Evolutionary conservation across 805 yeast species (phyloP).

Genomic region (Monosporozyma servazzii): DNA sequence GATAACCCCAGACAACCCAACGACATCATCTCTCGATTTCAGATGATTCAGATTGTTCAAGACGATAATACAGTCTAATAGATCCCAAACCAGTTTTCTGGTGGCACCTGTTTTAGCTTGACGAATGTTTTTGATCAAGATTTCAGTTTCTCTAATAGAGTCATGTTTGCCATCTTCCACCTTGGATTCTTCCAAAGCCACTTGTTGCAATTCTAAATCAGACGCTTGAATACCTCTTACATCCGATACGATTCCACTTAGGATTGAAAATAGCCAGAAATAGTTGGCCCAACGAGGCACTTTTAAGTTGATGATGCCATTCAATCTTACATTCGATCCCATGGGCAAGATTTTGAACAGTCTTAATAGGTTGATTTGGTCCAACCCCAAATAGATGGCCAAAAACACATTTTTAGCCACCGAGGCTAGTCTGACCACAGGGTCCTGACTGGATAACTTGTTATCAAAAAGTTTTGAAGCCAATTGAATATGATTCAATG

Average conservation of each 20-base stretch:
- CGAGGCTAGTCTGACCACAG: constrained; percentile 30
- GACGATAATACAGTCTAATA: constrained; percentile 67
- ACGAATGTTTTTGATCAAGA: background rate
- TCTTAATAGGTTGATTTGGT: constrained; percentile 50
- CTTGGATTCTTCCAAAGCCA: background rate
- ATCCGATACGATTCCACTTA: constrained; percentile 53
- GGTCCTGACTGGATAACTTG: constrained; percentile 45
- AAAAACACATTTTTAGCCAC: constrained; percentile 50
- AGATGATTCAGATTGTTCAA: constrained; percentile 54
- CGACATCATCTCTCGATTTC: constrained; percentile 62
- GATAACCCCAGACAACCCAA: constrained; percentile 76
- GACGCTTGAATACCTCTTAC: constrained; percentile 44
- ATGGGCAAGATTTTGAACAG: constrained; percentile 41
- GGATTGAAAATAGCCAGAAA: constrained; percentile 70
- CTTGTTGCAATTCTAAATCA: constrained; percentile 2
- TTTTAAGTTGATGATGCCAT: constrained; percentile 37
- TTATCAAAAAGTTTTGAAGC: constrained; percentile 61
- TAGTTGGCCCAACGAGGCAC: constrained; percentile 52
- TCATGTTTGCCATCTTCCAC: constrained; percentile 21
- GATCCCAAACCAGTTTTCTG: constrained; percentile 66
- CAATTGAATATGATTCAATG: constrained; percentile 60
- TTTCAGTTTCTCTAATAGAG: constrained; percentile 4
- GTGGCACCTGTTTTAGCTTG: constrained; percentile 35
- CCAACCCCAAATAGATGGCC: constrained; percentile 54
- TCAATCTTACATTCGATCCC: constrained; percentile 7